Conservation (phyloP, 495 filamentous ascomycete genomes). For the Chaetomium cochliodes region DNA sequence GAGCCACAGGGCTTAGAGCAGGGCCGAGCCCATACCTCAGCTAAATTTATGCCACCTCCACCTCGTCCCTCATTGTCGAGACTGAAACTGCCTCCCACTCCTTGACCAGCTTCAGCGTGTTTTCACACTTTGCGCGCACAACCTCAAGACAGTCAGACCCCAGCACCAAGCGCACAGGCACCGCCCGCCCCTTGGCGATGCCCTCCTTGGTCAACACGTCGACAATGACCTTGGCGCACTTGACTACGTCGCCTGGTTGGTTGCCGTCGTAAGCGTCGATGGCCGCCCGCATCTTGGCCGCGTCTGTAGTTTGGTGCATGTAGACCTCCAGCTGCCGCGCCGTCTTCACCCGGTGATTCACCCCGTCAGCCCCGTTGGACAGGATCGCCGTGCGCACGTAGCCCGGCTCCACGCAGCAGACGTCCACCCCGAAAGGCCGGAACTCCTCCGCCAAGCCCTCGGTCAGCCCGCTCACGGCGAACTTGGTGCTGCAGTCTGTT, state of each 20-base stretch:
- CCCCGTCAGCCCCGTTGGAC: conserved; percentile 15
- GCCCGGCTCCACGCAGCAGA: conserved; percentile 50
- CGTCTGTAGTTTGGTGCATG: conserved; percentile 31
- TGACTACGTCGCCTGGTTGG: conserved; percentile 48
- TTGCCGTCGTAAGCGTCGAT: conserved; percentile 33
- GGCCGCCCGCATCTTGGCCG: conserved; percentile 23
- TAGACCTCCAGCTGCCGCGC: conserved; percentile 30
- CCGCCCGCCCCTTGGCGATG: conserved; percentile 35
- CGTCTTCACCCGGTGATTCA: conserved; percentile 33
- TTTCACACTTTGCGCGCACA: conserved; percentile 35
- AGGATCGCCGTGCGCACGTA: conserved; percentile 43
- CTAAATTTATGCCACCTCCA: background rate
- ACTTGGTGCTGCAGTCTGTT: conserved; percentile 48
- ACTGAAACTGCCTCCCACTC: conserved; percentile 39
- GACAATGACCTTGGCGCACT: conserved; percentile 46
- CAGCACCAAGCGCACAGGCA: conserved; percentile 37
- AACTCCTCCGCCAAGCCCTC: conserved; percentile 45
- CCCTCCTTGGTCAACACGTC: conserved; percentile 47
- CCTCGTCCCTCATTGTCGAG: conserved; percentile 10
- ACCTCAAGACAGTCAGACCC: conserved; percentile 36
- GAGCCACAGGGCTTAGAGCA: too few species aligned
- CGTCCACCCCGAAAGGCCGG: conserved; percentile 46
- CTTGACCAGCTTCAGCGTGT: conserved; percentile 35
- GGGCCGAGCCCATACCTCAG: too few species aligned
- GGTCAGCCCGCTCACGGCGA: conserved; percentile 43